Evolutionary conservation across 306 rosid genomes (phyloP), one percentile per base, ranked within the genome.

Genomic region (Lathyrus tuberosus): DNA sequence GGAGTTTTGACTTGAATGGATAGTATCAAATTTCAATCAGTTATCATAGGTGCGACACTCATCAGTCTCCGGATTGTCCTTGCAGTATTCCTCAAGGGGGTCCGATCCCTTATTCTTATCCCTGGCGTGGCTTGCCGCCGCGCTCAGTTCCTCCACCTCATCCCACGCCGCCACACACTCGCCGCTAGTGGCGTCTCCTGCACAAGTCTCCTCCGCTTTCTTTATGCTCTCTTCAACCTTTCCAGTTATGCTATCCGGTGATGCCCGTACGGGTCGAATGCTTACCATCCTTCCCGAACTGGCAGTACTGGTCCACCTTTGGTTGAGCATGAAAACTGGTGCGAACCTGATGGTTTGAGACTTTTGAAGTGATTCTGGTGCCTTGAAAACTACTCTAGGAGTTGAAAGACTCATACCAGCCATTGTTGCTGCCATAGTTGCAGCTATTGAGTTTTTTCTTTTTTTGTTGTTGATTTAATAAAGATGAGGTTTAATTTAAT

Each of bases 131-230:
- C 98, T 90, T 0, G 96, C 98, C 7, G 97, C 97, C 10, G 98
- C 98, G 63, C 98, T 94, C 17, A 88, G 89, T 83, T 94, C 98
- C 96, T 94, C 98, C 73, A 94, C 98, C 76, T 87, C 95, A 46
- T 94, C 98, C 98, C 98, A 94, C 0, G 98, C 98, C 13, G 96
- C 98, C 70, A 76, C 95, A 67, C 98, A 94, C 82, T 94, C 98
- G 0, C 96, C 91, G 61, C 87, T 86, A 0, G 65, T 78, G 10
- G 89, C 91, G 54, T 87, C 79, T 1, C 46, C 97, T 0, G 89
- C 65, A 81, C 98, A 93, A 0, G 89, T 10, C 78, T 81, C 85
- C 85, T 88, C 88, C 2, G 98, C 98, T 1, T 70, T 72, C 94
- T 90, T 90, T 51, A 93, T 87, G 84, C 98, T 93, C 78, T 90